phyloP scores from a whole-genome alignment of 805 yeast species.

The Lachancea nothofagi region DNA sequence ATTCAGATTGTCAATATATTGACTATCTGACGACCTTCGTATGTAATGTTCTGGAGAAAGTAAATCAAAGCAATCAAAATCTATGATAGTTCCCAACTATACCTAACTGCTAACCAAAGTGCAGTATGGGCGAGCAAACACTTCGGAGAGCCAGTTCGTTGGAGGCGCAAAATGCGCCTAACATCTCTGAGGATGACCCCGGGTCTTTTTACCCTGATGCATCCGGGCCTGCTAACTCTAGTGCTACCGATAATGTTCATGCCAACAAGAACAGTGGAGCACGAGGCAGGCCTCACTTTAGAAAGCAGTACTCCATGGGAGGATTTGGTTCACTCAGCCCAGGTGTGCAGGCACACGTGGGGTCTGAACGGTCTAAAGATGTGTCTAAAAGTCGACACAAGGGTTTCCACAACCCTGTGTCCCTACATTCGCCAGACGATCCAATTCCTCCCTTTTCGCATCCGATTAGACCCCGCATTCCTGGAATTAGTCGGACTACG shows the following conservation, averaged over 20 bases:
- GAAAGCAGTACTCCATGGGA: conserved; percentile 8
- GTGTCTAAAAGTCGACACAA: conserved; percentile 3
- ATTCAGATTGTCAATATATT: too few relatives aligned
- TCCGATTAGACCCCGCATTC: conserved; percentile 8
- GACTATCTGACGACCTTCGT: too few relatives aligned
- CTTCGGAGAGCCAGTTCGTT: conserved; percentile 1
- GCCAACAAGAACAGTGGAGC: neutral
- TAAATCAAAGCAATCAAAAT: too few relatives aligned
- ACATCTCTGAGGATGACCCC: neutral
- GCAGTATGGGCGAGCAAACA: neutral
- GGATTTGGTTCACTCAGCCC: conserved; percentile 2
- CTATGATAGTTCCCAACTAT: neutral
- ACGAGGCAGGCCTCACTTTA: conserved; percentile 6
- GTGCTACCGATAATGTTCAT: too few relatives aligned
- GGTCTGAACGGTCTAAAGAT: neutral
- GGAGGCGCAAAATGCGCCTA: neutral
- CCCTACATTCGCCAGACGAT: conserved; percentile 9
- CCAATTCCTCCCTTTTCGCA: conserved; percentile 11
- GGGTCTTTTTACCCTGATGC: too few relatives aligned
- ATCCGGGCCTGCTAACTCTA: too few relatives aligned
- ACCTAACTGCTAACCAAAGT: neutral
- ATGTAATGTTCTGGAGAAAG: too few relatives aligned
- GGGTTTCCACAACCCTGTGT: conserved; percentile 9
- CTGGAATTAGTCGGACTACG: conserved; percentile 5
- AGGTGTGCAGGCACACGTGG: conserved; percentile 7